Base-by-base conservation (phyloP, 371 early-diverging fungal genomes). In the Chytridium lagenaria region DNA sequence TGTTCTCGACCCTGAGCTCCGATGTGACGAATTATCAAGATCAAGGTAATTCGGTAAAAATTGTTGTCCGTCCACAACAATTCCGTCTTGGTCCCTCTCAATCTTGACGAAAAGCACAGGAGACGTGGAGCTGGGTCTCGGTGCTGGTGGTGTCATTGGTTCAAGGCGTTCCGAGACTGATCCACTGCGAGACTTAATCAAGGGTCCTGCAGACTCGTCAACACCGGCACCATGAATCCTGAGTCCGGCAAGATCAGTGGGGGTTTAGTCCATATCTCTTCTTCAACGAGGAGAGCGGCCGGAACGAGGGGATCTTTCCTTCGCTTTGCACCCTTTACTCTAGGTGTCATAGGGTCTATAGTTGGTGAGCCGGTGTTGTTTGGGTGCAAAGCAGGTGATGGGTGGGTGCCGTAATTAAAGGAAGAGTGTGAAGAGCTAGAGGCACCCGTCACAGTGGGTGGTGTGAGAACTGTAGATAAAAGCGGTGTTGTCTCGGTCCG, bases 11-110 rank as follows among this genome's bases (percentile, higher is more conserved):
- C 16, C 23, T 5, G 55, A 52, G 61, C 61, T 61, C 61, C 61
- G 3, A 61, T 61, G 61, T 7, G 34, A 33, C 44, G 66, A 49
- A 40, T 66, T 49, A 40, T 66, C 66, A 23, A 66, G 37, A 16
- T 66, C 49, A 23, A 66, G 49, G 7, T 38, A 10, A 66, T 38
- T 40, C 2, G 66, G 66, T 19, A 40, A 15, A 26, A 39, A 66
- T 28, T 66, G 39, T 3, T 31, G 12, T 39, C 66, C 66, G 40
- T 66, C 66, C 44, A 66, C 66, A 16, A 66, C 49, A 30, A 40
- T 40, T 16, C 66, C 66, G 40, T 66, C 44, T 28, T 66, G 40
- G 28, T 66, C 66, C 44, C 49, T 66, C 66, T 66, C 66, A 28
- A 66, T 66, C 22, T 19, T 36, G 3, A 66, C 16, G 22, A 66